Percentiles rank a stretch among this genome's conserved stretches.
Conservation (phyloP, 2,329 filamentous ascomycete genomes). For the Phaeosphaeriaceae sp. region DNA sequence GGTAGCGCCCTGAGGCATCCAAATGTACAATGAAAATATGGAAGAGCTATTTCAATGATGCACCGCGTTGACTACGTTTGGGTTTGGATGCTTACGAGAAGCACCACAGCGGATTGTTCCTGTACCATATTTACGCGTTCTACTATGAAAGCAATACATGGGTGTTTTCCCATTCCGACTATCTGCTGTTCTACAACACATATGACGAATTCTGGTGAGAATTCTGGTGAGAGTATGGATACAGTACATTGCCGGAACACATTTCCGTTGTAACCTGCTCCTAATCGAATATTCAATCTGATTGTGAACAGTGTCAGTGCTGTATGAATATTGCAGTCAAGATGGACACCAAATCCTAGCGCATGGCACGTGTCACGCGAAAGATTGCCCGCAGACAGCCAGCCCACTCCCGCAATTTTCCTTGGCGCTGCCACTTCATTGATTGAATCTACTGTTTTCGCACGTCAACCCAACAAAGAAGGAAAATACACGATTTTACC, state of each 20-base stretch:
- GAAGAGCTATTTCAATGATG: neutral
- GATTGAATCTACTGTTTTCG: conserved; percentile 21
- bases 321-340: neutral
- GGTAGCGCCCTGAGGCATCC: neutral
- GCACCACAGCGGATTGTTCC: too few species aligned
- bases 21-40: neutral
- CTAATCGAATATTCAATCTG: neutral
- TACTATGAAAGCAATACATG: too few species aligned
- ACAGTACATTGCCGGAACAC: too few species aligned
- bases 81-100: too few species aligned
- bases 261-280: too few species aligned
- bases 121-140: too few species aligned
- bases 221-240: too few species aligned
- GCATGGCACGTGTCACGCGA: conserved; percentile 27
- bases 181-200: too few species aligned
- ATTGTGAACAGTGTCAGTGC: neutral
- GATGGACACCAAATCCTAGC: neutral
- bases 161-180: too few species aligned
- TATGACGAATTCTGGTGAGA: too few species aligned
- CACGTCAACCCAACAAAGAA: conserved; percentile 26
- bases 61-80: too few species aligned
- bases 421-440: conserved; percentile 26
- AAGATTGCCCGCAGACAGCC: conserved; percentile 16
- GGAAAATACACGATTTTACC: conserved; percentile 5
- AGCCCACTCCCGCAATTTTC: conserved; percentile 20